Percentiles rank a stretch among this genome's conserved stretches.
These are phyloP conservation scores for Acanthamoeba royreba DNA, from an alignment of 208 protist genomes.

Conservation along the genomic window DNA sequence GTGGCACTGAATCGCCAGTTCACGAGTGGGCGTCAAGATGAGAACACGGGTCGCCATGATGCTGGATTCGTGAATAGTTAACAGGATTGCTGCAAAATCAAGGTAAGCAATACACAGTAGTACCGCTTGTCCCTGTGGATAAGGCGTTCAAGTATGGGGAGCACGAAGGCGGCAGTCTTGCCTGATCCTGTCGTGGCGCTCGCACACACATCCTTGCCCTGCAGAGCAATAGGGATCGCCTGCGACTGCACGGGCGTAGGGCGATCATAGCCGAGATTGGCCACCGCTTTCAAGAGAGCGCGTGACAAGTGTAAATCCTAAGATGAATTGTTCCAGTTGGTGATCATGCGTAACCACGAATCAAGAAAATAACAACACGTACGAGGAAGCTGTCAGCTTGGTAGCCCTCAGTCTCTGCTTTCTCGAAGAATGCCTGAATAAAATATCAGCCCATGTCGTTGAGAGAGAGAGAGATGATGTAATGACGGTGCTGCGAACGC, in stretches of 20 bases:
- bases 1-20: constrained; percentile 73
- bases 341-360: not conserved
- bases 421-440: not conserved
- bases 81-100: too few species aligned
- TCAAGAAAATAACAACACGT: not conserved
- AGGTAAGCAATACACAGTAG: not conserved
- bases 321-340: constrained; percentile 1
- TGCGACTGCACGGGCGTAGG: constrained; percentile 78
- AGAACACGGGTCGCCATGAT: constrained; percentile 10
- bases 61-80: too few species aligned
- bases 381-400: not conserved
- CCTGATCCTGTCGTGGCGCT: constrained; percentile 74
- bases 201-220: constrained; percentile 77
- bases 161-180: constrained; percentile 81
- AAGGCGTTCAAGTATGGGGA: constrained; percentile 82
- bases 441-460: too few species aligned
- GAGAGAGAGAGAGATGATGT: too few species aligned
- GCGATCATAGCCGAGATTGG: constrained; percentile 57
- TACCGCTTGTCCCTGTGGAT: constrained; percentile 46
- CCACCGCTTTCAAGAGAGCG: constrained; percentile 66
- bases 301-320: constrained; percentile 63
- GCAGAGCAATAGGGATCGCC: constrained; percentile 71
- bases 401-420: not conserved
- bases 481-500: not conserved
- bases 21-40: constrained; percentile 63